Evolutionary conservation across 2,329 filamentous ascomycete genomes (phyloP), one percentile per base, ranked within the genome.

Genomic region (Colletotrichum tabaci): DNA sequence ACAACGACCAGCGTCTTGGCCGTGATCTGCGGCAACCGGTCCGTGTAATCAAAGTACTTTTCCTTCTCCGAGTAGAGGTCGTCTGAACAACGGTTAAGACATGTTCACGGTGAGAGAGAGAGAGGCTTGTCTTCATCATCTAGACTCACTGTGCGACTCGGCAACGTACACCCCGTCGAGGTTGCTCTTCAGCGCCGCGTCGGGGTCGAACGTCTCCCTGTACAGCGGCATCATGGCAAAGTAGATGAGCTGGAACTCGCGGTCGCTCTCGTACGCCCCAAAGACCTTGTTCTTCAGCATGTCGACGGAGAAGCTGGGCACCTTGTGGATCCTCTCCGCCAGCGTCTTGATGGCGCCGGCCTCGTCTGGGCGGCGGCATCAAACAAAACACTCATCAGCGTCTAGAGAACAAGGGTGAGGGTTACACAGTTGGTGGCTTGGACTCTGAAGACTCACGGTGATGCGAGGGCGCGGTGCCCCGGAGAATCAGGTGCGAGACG

Each of bases 281-380:
- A 84, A 83, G 4, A 84, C 80, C 47, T 83, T 83, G 35, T 81
- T 74, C 30, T 74, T 76, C 10, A 83, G 72, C 80, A 83, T 82
- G n/a, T 77, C 75, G 9, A 78, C 75, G 2, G 81, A 82, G 65
- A 82, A 79, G 62, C 77, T 78, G 1, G 82, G 82, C 0, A 78
- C 81, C 53, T 76, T 77, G 66, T 77, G 68, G 2, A 82, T 73
- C 30, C 81, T 73, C 56, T 77, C 60, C 61, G 79, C 77, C n/a
- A 82, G 75, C 1, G 76, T 75, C 23, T 74, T 74, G 49, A 82
- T 77, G 13, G 80, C 81, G 44, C 76, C 78, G 38, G 79, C 78
- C 62, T 83, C 81, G 21, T 83, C 80, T 79, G 9, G 7, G 15
- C 30, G 6, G 6, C 13, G 21, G 69, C 46, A 65, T 58, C 50